These are phyloP conservation scores for Colletotrichum ledebouriae DNA, from an alignment of 2,329 filamentous ascomycete genomes.

Conservation along the genomic window DNA sequence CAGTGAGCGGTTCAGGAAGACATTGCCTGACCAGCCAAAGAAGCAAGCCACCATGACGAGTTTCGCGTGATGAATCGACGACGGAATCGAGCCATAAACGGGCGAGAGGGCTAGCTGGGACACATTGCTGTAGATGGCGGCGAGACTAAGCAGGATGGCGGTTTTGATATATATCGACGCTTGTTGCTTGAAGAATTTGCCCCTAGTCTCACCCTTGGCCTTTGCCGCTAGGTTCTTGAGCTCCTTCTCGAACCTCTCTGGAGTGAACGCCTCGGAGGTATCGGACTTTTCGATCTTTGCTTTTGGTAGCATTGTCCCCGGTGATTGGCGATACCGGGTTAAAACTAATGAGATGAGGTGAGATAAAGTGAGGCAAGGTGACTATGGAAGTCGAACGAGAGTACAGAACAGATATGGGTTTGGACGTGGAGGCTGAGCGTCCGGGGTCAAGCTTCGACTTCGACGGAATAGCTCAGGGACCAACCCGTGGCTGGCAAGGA, in stretches of 20 bases:
- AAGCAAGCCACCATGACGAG: constrained; percentile 76
- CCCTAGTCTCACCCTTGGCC: constrained; percentile 52
- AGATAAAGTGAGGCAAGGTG: background rate
- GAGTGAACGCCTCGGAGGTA: constrained; percentile 56
- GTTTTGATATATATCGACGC: constrained; percentile 56
- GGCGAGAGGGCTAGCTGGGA: constrained; percentile 85
- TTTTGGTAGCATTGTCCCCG: constrained; percentile 38
- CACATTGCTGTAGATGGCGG: constrained; percentile 75
- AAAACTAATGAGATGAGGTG: constrained; percentile 3
- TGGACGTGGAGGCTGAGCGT: constrained; percentile 20
- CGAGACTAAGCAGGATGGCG: constrained; percentile 64
- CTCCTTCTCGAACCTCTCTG: constrained; percentile 67
- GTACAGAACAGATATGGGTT: constrained; percentile 9
- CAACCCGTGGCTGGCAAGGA: constrained; percentile 14
- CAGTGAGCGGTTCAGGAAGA: constrained; percentile 65
- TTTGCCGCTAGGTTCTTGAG: constrained; percentile 65
- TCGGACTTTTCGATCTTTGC: constrained; percentile 24
- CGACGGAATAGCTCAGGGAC: constrained; percentile 10
- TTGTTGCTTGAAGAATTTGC: constrained; percentile 48
- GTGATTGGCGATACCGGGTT: background rate
- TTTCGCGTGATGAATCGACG: constrained; percentile 78
- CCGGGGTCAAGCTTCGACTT: constrained; percentile 10
- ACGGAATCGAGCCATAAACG: constrained; percentile 87
- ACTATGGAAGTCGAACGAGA: background rate
- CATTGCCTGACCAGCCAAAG: constrained; percentile 78